These are phyloP conservation scores for Cordyceps cateniannulata DNA, from an alignment of 2,329 filamentous ascomycete genomes.

Conservation along the genomic window DNA sequence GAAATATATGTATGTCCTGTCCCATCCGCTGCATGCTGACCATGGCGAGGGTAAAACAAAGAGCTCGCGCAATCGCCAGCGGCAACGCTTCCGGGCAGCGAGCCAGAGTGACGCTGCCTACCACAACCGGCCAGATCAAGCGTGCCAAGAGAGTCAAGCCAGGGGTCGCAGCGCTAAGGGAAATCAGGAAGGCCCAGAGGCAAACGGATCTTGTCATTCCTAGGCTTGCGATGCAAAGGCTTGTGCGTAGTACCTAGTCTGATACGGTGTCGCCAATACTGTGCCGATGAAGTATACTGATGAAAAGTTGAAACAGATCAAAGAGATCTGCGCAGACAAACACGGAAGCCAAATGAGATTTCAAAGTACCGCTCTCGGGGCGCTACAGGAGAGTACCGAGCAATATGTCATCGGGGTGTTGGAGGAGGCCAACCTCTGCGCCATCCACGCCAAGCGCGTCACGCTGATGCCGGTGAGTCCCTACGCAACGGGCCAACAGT, in stretches of 20 bases:
- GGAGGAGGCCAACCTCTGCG: slow-evolving; percentile 82
- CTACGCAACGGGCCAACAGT: not conserved
- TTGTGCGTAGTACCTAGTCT: slow-evolving; percentile 62
- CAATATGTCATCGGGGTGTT: slow-evolving; percentile 96
- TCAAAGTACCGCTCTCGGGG: slow-evolving; percentile 92
- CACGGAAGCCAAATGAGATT: slow-evolving; percentile 60
- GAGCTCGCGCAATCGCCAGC: not conserved
- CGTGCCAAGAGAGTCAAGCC: slow-evolving; percentile 53
- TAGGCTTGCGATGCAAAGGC: slow-evolving; percentile 73
- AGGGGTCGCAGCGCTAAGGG: slow-evolving; percentile 80
- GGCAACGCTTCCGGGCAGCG: not conserved
- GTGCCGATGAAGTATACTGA: not conserved
- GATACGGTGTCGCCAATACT: not conserved
- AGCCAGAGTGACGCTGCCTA: not conserved
- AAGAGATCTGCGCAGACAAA: slow-evolving; percentile 45
- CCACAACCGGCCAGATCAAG: not conserved
- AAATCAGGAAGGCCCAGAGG: slow-evolving; percentile 87
- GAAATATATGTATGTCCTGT: not conserved
- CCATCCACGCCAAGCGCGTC: slow-evolving; percentile 84
- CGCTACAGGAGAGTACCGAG: slow-evolving; percentile 92
- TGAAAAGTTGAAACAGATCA: slow-evolving; percentile 41
- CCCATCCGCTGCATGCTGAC: not conserved
- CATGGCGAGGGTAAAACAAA: not conserved
- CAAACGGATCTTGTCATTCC: slow-evolving; percentile 79
- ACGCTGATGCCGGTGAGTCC: slow-evolving; percentile 48